Percentiles rank a stretch among this genome's conserved stretches.
phyloP scores from a whole-genome alignment of 345 rosid genomes.

The Citrus trifoliata region DNA sequence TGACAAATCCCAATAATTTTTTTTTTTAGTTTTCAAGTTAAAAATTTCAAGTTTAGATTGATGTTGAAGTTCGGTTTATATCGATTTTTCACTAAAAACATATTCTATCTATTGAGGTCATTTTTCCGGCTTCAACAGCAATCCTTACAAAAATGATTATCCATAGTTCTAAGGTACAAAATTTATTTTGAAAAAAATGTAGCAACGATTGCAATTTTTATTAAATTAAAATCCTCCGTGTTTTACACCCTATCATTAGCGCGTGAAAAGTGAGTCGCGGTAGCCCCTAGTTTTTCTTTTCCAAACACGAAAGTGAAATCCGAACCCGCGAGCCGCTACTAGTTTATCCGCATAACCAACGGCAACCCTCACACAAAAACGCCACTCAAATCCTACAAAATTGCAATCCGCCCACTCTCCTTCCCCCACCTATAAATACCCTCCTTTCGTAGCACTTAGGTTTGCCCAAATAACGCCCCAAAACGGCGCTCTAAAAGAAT shows the following conservation, averaged over 20 bases:
- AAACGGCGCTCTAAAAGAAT: background rate
- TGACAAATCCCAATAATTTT: accelerated
- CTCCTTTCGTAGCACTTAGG: background rate
- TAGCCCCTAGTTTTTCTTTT: background rate
- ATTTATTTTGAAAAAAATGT: background rate
- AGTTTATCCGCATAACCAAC: background rate
- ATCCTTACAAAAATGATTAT: no score
- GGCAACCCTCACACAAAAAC: background rate
- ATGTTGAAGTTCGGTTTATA: accelerated
- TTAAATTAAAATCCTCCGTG: background rate
- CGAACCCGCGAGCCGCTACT: background rate
- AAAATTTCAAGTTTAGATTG: no score
- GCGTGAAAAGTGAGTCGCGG: background rate
- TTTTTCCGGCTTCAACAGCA: no score
- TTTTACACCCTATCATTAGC: background rate
- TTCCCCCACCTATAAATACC: background rate
- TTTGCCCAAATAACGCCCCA: background rate
- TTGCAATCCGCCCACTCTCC: background rate
- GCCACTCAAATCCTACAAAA: background rate
- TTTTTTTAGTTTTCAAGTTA: no score
- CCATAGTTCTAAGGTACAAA: background rate
- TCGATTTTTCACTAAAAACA: no score
- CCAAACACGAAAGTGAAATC: background rate
- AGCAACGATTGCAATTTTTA: no score
- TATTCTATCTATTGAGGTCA: no score